Conservation (phyloP, 352 stramenopile genomes). For the Phytophthora quininea region DNA sequence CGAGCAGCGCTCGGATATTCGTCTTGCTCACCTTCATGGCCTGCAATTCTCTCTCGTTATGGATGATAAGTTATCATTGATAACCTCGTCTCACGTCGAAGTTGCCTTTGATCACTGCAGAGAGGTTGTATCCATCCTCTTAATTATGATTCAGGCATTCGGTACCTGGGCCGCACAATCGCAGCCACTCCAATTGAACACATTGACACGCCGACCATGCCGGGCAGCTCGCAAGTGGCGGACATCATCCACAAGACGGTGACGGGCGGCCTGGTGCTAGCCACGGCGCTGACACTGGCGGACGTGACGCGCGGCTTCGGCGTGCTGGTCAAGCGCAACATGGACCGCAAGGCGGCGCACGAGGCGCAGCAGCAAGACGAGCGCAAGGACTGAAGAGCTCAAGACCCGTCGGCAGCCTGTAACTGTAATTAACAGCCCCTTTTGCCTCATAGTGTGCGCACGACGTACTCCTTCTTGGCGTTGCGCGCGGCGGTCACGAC, state of each 20-base stretch:
- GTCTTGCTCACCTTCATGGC: background rate
- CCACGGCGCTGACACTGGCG: conserved; percentile 67
- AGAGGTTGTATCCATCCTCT: background rate
- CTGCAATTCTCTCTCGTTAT: no score
- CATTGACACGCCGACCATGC: conserved; percentile 21
- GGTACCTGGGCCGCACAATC: no score
- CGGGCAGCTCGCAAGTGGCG: conserved; percentile 40
- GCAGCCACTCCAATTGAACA: background rate
- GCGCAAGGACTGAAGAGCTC: conserved; percentile 34
- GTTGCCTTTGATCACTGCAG: background rate
- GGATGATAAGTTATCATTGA: no score
- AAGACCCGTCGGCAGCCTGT: background rate
- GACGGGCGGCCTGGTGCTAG: conserved; percentile 70
- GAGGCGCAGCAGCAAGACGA: conserved; percentile 21
- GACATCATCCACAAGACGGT: conserved; percentile 87
- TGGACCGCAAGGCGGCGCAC: conserved; percentile 54
- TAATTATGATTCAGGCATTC: background rate
- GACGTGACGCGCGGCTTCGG: conserved; percentile 83
- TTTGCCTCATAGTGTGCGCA: conserved; percentile 56
- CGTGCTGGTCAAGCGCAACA: conserved; percentile 83
- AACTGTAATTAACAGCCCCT: conserved; percentile 34
- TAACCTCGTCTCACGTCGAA: background rate
- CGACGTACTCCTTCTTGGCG: conserved; percentile 73
- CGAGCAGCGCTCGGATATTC: background rate
- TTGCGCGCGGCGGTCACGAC: conserved; percentile 39